Base-by-base conservation (phyloP, 345 rosid genomes). In the Eucalyptus guilfoylei region DNA sequence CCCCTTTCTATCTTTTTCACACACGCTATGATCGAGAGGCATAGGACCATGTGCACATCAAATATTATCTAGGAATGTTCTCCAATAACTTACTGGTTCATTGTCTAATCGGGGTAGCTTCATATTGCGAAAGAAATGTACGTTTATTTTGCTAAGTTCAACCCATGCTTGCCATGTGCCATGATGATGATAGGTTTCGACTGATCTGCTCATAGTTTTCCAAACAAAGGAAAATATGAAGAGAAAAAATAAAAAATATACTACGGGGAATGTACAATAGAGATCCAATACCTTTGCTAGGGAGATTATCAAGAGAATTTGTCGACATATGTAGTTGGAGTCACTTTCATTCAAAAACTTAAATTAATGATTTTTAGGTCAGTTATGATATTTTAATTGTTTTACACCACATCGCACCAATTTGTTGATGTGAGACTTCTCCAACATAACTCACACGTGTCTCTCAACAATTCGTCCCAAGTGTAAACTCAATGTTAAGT, bases 241-340 rank as follows among this genome's bases (percentile, higher is more conserved):
- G 80, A 69, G 26, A 34, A 69, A 34, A 69, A 17, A 34, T 69
- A 5, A 69, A 69, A 34, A 67, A 15, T 3, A n/a, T 30, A 30
- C 69, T 12, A 13, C 7, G 0, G 4, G 2, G 5, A 28, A 30
- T 30, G 34, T 9, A 7, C 2, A 1, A 1, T 13, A 62, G 9
- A 62, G 13, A 62, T 30, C 14, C 32, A 30, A 62, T 6, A 28
- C 8, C 4, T 62, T 28, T 30, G 0, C 15, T 28, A 14, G 34
- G 34, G 17, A 62, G 69, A 62, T 62, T 30, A 30, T 30, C 8
- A 1, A 62, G 34, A 28, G 32, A 30, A 30, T 28, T 9, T 62
- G 2, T 28, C 9, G 4, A 62, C 32, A 60, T 62, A 62, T 30
- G 2, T 13, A 30, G 2, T 62, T 0, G 2, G 15, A 3, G 9